A percentile compares a stretch with the other conserved stretches of the same genome.
Conservation (phyloP, 169 alveolate species). For the Cyclospora cayetanensis region DNA sequence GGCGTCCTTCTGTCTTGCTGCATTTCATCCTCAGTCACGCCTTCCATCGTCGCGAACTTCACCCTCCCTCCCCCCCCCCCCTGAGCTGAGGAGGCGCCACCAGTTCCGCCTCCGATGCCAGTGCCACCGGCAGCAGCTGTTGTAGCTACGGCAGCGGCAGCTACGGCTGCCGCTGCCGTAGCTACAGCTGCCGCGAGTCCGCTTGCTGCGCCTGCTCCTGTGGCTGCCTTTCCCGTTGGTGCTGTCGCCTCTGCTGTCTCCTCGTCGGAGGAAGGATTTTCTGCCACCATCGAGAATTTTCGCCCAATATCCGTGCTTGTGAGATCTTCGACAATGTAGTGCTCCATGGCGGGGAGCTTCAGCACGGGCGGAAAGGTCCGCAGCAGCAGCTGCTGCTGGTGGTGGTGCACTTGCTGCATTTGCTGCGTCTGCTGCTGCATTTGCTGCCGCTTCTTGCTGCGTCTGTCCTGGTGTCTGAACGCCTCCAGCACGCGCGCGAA, state of each 20-base stretch:
- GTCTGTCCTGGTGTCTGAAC: background rate
- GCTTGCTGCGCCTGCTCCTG: background rate
- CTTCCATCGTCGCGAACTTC: too few species aligned
- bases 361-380: slow-evolving; percentile 47
- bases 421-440: background rate
- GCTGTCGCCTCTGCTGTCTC: background rate
- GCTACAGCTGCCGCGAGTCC: background rate
- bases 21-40: too few species aligned
- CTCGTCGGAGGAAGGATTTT: slow-evolving; percentile 7
- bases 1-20: too few species aligned
- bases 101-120: background rate
- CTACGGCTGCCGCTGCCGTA: background rate
- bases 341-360: slow-evolving; percentile 64
- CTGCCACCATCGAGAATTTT: slow-evolving; percentile 59
- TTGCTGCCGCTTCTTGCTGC: background rate
- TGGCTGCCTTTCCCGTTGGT: background rate
- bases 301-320: slow-evolving; percentile 48
- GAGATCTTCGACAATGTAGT: slow-evolving; percentile 59
- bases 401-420: background rate
- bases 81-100: too few species aligned
- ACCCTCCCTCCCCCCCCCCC: too few species aligned
- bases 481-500: slow-evolving; percentile 20
- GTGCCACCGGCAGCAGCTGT: slow-evolving; percentile 1
- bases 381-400: slow-evolving; percentile 1
- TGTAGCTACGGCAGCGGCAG: background rate